Evolutionary conservation across 2,329 filamentous ascomycete genomes (phyloP).

Genomic region (Alternaria gansuensis): DNA sequence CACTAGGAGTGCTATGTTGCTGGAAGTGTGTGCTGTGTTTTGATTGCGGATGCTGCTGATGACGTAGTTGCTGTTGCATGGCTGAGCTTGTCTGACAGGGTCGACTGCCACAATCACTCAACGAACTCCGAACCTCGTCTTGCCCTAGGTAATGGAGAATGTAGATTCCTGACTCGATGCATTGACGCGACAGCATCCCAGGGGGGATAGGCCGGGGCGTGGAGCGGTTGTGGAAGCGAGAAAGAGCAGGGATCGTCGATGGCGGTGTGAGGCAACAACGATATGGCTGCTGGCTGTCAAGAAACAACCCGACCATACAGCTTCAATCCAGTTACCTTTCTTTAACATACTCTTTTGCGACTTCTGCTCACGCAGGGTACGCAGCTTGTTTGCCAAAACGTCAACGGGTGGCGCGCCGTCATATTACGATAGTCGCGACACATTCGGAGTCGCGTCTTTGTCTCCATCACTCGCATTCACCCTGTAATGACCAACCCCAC

Average conservation of each 20-base stretch:
- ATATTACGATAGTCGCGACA: neutral
- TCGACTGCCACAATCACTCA: neutral
- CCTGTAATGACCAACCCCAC: slow-evolving; percentile 3
- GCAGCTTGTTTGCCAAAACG: neutral
- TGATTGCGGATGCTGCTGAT: neutral
- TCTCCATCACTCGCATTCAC: slow-evolving; percentile 5
- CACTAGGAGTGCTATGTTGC: no score
- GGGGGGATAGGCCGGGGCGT: neutral
- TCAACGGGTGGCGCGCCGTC: slow-evolving; percentile 6
- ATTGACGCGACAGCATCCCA: neutral
- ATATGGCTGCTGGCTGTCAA: neutral
- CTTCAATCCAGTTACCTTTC: neutral
- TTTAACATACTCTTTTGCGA: neutral
- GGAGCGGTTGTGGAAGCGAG: neutral
- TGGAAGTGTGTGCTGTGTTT: neutral
- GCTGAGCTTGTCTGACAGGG: neutral
- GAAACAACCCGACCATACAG: neutral
- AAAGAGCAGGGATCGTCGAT: slow-evolving; percentile 15
- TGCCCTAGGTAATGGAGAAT: neutral
- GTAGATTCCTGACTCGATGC: accelerated
- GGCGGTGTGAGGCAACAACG: slow-evolving; percentile 7
- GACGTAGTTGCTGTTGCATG: neutral
- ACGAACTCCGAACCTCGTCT: accelerated
- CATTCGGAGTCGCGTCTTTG: slow-evolving; percentile 12
- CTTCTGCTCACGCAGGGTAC: neutral